phyloP scores from a whole-genome alignment of 2,329 filamentous ascomycete species.

The Colletotrichum sp. region DNA sequence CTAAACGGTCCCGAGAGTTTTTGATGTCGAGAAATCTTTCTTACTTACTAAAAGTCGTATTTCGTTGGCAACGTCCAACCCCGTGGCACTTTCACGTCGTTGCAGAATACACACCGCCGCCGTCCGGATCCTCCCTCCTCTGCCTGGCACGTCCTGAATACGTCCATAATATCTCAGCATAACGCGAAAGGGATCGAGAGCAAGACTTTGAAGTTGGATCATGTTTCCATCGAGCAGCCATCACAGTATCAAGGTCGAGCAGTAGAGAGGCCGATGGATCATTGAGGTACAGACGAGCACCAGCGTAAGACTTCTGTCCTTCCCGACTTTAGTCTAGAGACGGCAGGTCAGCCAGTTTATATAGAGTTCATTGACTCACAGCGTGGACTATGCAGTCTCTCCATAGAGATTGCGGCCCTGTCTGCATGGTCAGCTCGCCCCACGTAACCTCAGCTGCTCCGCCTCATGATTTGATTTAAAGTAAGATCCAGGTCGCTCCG shows the following conservation, averaged over 20 bases:
- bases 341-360: background rate
- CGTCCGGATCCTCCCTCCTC: background rate
- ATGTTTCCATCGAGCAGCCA: accelerated
- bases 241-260: background rate
- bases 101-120: background rate
- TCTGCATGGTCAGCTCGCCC: background rate
- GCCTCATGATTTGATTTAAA: background rate
- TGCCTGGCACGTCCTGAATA: background rate
- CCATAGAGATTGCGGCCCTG: background rate
- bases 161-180: background rate
- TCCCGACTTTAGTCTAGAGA: background rate
- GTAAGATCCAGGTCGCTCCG: accelerated
- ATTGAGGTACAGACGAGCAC: background rate
- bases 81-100: background rate
- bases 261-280: background rate
- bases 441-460: background rate
- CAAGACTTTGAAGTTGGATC: background rate
- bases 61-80: background rate
- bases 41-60: background rate
- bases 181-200: background rate
- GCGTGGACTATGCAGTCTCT: too few relatives aligned
- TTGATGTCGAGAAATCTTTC: background rate
- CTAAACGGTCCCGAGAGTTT: background rate
- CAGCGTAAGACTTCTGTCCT: background rate
- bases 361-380: background rate